These are phyloP conservation scores for Aspergillus proliferans DNA, from an alignment of 2,329 filamentous ascomycete genomes.

Conservation along the genomic window DNA sequence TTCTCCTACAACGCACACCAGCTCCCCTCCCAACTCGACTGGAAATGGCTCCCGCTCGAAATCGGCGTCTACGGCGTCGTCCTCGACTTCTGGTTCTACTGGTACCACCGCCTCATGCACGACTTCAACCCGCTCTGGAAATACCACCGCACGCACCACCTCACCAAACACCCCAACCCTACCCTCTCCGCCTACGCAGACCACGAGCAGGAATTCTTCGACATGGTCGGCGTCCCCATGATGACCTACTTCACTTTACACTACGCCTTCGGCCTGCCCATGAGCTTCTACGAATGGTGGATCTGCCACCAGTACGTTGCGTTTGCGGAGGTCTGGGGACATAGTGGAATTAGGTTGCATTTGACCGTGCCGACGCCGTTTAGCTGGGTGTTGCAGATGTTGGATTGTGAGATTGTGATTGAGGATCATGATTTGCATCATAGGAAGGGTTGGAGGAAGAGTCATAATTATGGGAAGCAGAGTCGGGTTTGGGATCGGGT, in stretches of 20 bases:
- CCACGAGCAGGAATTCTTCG: constrained; percentile 2
- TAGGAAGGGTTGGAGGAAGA: constrained; percentile 2
- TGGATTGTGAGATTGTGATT: constrained; percentile 1
- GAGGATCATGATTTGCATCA: constrained; percentile 2
- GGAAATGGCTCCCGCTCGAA: constrained; percentile 2
- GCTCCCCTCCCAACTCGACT: neutral
- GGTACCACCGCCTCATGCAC: constrained; percentile 3
- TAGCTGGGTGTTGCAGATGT: neutral
- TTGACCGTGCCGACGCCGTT: neutral
- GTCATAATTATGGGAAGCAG: constrained; percentile 2
- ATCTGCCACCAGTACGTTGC: constrained; percentile 3
- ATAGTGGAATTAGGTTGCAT: constrained; percentile 1
- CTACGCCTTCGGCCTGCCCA: neutral
- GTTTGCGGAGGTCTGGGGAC: constrained; percentile 1
- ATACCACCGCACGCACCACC: constrained; percentile 2
- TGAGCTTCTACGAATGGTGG: constrained; percentile 2
- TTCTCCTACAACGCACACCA: neutral
- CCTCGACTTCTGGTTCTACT: constrained; percentile 4
- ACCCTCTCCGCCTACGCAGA: constrained; percentile 1
- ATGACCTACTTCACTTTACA: constrained; percentile 1
- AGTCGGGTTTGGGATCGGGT: constrained; percentile 1
- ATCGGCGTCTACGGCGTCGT: constrained; percentile 1
- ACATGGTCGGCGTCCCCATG: constrained; percentile 1
- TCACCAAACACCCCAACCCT: constrained; percentile 2
- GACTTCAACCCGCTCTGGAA: neutral